phyloP scores from a whole-genome alignment of 129 eudicot genomes.

The Centrapalus pauciflorus region DNA sequence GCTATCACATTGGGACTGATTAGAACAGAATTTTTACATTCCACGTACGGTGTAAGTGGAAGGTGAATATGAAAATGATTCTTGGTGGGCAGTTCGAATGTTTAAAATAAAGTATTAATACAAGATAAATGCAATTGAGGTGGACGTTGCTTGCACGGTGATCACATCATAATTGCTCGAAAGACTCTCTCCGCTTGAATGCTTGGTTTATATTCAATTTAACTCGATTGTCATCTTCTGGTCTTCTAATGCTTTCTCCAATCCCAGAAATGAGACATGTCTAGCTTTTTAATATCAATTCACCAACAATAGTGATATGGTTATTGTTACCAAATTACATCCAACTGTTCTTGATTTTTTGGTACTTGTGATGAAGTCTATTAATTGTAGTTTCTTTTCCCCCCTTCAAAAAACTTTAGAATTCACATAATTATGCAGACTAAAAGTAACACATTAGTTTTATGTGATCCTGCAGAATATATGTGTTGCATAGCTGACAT shows the following conservation, averaged over 20 bases:
- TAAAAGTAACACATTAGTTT: neutral
- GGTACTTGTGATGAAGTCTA: neutral
- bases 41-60: constrained; percentile 16
- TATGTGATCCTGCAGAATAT: neutral
- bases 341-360: neutral
- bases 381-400: neutral
- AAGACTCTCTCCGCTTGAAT: constrained; percentile 4
- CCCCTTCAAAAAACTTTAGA: neutral
- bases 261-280: neutral
- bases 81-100: constrained; percentile 17
- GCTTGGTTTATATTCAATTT: constrained; percentile 2
- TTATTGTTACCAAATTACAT: neutral
- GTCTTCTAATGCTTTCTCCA: neutral
- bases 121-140: constrained; percentile 13
- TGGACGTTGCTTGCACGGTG: constrained; percentile 12
- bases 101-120: constrained; percentile 1
- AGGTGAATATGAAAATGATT: neutral
- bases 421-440: neutral
- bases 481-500: neutral
- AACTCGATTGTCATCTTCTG: neutral
- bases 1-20: constrained; percentile 16
- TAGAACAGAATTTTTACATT: constrained; percentile 9
- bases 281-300: constrained; percentile 7
- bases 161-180: neutral
- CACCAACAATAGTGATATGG: neutral